These are phyloP conservation scores for Melaleuca alternifolia DNA, from an alignment of 345 rosid genomes.

Conservation along the genomic window DNA sequence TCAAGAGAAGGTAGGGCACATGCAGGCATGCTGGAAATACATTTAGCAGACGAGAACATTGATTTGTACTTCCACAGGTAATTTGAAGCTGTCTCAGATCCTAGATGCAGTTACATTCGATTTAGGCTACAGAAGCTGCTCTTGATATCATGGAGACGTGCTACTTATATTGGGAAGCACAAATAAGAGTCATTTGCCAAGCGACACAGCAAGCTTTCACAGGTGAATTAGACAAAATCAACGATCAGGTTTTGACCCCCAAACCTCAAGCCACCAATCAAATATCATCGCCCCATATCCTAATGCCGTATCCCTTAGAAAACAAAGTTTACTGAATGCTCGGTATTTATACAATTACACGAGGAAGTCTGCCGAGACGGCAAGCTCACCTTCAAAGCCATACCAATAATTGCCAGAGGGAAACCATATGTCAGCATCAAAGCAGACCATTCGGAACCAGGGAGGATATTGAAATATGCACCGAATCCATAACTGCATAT, in stretches of 20 bases:
- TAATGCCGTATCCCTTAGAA: neutral
- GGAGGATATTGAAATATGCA: conserved; percentile 85
- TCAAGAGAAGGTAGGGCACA: neutral
- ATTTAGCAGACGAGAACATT: neutral
- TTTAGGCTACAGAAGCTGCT: neutral
- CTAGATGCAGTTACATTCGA: neutral
- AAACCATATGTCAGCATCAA: conserved; percentile 92
- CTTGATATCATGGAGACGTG: neutral
- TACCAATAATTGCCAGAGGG: conserved; percentile 94
- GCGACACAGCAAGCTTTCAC: neutral
- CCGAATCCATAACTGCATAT: conserved; percentile 78
- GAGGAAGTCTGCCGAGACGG: neutral
- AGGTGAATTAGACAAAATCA: neutral
- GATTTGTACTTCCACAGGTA: neutral
- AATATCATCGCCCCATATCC: neutral
- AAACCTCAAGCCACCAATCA: neutral
- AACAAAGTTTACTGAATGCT: neutral
- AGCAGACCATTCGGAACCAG: conserved; percentile 98
- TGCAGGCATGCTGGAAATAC: neutral
- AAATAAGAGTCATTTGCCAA: neutral
- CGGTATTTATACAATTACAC: neutral
- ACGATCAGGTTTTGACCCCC: neutral
- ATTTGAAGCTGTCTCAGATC: neutral
- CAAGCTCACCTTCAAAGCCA: conserved; percentile 83
- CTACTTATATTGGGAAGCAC: neutral